Base-by-base conservation (phyloP, 805 yeast species). In the Candida boleticola region DNA sequence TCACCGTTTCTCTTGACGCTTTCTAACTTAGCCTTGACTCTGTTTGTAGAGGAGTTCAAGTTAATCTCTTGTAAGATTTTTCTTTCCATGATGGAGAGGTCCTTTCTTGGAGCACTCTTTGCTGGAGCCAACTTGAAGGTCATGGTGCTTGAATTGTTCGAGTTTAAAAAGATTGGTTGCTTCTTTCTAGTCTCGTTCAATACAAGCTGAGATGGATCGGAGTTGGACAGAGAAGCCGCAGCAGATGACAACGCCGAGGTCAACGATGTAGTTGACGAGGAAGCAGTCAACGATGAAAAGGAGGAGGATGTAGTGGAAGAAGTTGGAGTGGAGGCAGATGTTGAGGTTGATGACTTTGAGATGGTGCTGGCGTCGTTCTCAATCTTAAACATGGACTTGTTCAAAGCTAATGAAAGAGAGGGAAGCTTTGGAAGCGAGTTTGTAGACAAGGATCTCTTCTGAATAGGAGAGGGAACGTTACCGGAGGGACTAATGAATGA, bases 41-140 rank as follows among this genome's bases (percentile, higher is more conserved):
- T 31, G 46, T 46, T 14, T 4, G 23, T 31, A 10, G 23, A 14
- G 16, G 36, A 43, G 45, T 57, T 60, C 2, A 49, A 13, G 38
- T 40, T 48, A 18, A 64, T 29, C 38, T 53, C 55, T 14, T 59
- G 57, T 39, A 65, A 56, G 21, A 67, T 64, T 40, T 50, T 52
- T 46, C 68, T 58, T 16, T 49, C 52, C 17, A 41, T 44, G 14
- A 16, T 16, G 9, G 35, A 31, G 5, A 20, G 48, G 37, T 23
- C 46, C 47, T 20, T 43, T 44, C 27, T 56, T 54, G 42, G 54
- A 49, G 37, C 54, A 45, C 40, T 45, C 47, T 61, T 56, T 21
- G 55, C 45, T 21, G 64, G 61, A 22, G 57, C 55, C 52, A 66
- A 57, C 44, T 65, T 66, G 52, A 65, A 64, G 2, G 70, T 66